Conservation (phyloP, 129 eudicot genomes). For the Daucus carota region DH1_v3.0 NC_030385.2:43690001-43690500, state of each 20-base stretch:
- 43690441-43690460: not conserved
- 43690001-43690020: not conserved
- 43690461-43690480: not conserved
- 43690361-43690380: not conserved
- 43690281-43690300: not conserved
- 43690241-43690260: not conserved
- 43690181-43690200: not conserved
- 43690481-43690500: not conserved
- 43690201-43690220: not conserved
- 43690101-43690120: not conserved
- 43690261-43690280: not conserved
- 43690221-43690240: not conserved
- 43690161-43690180: not conserved
- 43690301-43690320: not conserved
- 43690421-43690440: not conserved
- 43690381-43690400: not conserved
- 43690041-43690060: not conserved
- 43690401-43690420: not conserved
- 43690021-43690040: not conserved
- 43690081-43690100: not conserved
- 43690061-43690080: not conserved
- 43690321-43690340: not conserved
- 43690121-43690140: not conserved
- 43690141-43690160: not conserved
- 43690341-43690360: not conserved